Base-by-base conservation (phyloP, 2,329 filamentous ascomycete species). In the Penicillium sp. region DNA sequence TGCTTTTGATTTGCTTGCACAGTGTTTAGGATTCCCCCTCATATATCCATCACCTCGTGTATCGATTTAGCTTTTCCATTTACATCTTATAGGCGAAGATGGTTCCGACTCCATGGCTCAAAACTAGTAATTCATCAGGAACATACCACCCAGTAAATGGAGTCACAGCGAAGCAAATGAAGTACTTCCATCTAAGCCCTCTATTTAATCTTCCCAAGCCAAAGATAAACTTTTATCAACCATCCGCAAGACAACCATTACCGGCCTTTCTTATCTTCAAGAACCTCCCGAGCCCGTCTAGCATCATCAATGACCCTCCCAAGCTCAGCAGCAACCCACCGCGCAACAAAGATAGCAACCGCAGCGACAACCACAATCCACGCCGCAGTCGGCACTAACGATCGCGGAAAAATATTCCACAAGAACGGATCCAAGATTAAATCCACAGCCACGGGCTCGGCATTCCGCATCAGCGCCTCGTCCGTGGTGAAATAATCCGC, bases 401-500 rank as follows among this genome's bases (percentile, higher is more conserved):
- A 94, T 35, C 72, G 72, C 9, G 92, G 92, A 35, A 96, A 72
- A 11, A 88, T 57, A 67, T 93, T 92, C 55, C 82, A 66, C 27
- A 93, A 44, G 57, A 82, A 96, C 0, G 88, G 88, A 62, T 96
- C 92, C 15, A 98, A 76, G 54, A 95, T 80, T 39, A 83, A 66
- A 54, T 98, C 90, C 35, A 83, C 83, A 36, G 79, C 69, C 3
- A 96, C 87, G 0, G 80, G 77, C 2, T 82, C 81, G 10, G 85
- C 83, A 44, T 73, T 56, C 32, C 70, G 65, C 90, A 96, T 96
- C 54, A 95, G 74, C 1, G 74, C 74, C 44, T 70, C 65, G 58
- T 95, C 76, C 41, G 79, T 73, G 8, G 85, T 84, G 64, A 85
- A 93, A 69, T 90, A 98, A 54, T 93, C 86, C 31, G 92, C 88